Evolutionary conservation across 2,329 filamentous ascomycete species (phyloP), one percentile per base, ranked within the genome.

Genomic region (Trichoderma arundinaceum): DNA sequence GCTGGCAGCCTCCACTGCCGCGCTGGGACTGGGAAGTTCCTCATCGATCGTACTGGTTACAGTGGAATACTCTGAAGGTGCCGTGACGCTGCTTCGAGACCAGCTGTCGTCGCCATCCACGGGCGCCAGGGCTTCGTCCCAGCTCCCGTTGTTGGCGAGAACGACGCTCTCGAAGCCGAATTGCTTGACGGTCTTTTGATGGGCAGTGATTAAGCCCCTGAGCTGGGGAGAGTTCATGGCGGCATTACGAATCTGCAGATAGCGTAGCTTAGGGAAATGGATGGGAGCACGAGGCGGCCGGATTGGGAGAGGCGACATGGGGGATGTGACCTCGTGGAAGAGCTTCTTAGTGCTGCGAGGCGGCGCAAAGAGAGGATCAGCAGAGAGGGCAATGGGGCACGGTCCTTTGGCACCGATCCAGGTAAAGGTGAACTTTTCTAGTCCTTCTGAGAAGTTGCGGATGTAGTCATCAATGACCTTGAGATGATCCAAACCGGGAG

Each of bases 401-500:
- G 90, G 90, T 0, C 92, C 91, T 74, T 88, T 88, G 58, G 87
- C 87, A 44, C 91, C 90, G 68, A 89, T 81, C 92, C 93, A 96
- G 65, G 86, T 85, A 77, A 96, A 96, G 65, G 84, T 84, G 65
- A 96, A 83, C 75, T 88, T 88, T 68, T 90, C 88, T 1, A 95
- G 81, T 38, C 78, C 82, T 5, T 83, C 80, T 0, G 89, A 84
- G 74, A 96, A 91, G 69, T 81, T 83, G 64, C 90, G 86, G 68
- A 96, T 83, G 74, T 93, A 96, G 71, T 92, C 88, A 71, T 95
- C 90, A 1, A 96, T 85, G 72, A 95, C 87, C 77, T 92, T 92
- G 63, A 89, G 84, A 75, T 91, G 90, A 76, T 92, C 87, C 38
- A 85, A 80, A 17, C 88, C 86, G 1, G 85, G 85, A n/a, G 83